Base-by-base conservation (phyloP, 2,329 filamentous ascomycete species). In the Venturia oleaginea region DNA sequence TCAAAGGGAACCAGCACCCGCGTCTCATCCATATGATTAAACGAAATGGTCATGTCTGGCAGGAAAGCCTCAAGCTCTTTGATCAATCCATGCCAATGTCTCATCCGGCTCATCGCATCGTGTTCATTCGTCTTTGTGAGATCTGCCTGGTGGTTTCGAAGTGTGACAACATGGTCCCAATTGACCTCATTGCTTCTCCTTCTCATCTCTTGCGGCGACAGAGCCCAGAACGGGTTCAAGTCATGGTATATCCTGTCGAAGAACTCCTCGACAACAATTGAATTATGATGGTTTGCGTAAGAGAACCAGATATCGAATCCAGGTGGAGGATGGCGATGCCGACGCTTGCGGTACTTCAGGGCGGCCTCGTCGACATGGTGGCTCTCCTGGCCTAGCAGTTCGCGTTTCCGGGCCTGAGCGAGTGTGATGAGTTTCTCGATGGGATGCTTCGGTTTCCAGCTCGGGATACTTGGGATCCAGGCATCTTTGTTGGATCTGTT, bases 201-300 rank as follows among this genome's bases (percentile, higher is more conserved):
- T 2, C 77, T 75, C 32, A 81, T 75, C 37, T 76, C 70, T 46
- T 70, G 70, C 4, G 80, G 72, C 4, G 74, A 67, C 1, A 81
- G 63, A 4, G 74, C 79, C 80, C 81, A 82, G 67, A 81, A 82
- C 0, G 80, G 80, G 34, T 71, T 73, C 24, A 82, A 61, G 65
- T 82, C 80, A 64, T 78, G 69, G 68, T 82, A 80, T 15, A 83
- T 79, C 66, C 78, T 78, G 65, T 82, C 80, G 67, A 80, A 82
- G 67, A 81, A 78, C 6, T 80, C 77, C 68, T 82, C 80, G 5
- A 82, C 71, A 1, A 82, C 72, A 34, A 81, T 43, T 1, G 77
- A 75, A 59, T 76, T 70, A 57, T 77, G 69, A 11, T 73, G 71
- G 37, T 73, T 69, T 7, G 81, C 80, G 68, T 75, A 81, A 3